phyloP scores from a whole-genome alignment of 1,284 basidiomycete genomes.

The Fomes fomentarius region DNA sequence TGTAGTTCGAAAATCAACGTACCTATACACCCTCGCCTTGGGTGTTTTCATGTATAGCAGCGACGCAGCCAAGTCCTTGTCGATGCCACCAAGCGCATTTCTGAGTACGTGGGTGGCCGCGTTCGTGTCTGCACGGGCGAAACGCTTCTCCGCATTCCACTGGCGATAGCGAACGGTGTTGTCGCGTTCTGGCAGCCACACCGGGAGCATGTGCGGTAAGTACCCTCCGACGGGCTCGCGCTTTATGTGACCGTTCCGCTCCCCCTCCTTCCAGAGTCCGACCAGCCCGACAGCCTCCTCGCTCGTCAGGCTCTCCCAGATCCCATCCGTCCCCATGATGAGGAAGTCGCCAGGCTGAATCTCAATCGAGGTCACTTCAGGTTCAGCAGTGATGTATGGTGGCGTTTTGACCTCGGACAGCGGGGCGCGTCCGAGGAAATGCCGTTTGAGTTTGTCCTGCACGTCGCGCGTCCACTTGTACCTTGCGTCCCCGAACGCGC shows the following conservation, averaged over 20 bases:
- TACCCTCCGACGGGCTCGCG: conserved; percentile 24
- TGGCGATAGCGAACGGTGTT: conserved; percentile 33
- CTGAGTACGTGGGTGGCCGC: conserved; percentile 57
- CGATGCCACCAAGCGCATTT: conserved; percentile 64
- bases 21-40: conserved; percentile 41
- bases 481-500: conserved; percentile 55
- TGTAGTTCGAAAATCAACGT: conserved; percentile 19
- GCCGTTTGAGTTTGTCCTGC: conserved; percentile 37
- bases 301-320: conserved; percentile 61
- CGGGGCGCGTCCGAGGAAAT: conserved; percentile 36
- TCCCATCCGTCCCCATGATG: conserved; percentile 58
- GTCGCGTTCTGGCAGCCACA: conserved; percentile 17
- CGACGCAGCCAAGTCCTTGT: conserved; percentile 49
- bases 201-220: conserved; percentile 13
- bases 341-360: conserved; percentile 54
- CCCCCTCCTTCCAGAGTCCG: conserved; percentile 42
- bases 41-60: conserved; percentile 47
- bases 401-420: conserved; percentile 40
- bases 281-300: conserved; percentile 63
- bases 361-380: conserved; percentile 45
- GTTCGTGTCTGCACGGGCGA: conserved; percentile 49
- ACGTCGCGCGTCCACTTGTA: conserved; percentile 48
- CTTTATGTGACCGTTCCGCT: neutral
- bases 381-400: conserved; percentile 62
- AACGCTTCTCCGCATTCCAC: conserved; percentile 46